Evolutionary conservation across 768 basidiomycete species (phyloP), one percentile per base, ranked within the genome.

Genomic region (Suillus occidentalis): DNA sequence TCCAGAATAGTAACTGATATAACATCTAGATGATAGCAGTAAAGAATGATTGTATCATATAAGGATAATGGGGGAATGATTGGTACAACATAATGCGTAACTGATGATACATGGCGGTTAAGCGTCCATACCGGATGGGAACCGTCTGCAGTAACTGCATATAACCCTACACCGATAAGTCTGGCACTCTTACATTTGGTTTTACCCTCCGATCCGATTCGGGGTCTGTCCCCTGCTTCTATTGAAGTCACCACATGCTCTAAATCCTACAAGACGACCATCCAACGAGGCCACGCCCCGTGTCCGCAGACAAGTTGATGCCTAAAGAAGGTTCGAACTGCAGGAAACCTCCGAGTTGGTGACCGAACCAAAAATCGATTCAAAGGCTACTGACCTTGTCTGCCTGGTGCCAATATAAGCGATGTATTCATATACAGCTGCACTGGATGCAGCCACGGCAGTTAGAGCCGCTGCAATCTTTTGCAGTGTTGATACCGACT

Each of bases 391-490:
- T 63, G 6, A 76, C 75, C 75, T 62, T 14, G 67, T 39, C 67
- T 61, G 36, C 8, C 36, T 66, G 14, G 68, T 52, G 39, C 69
- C 64, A 1, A 55, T 36, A 57, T 36, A 70, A 7, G 61, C 59
- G n/a, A 76, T 49, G n/a, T 76, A 61, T 28, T 72, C 71, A 49
- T 76, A 76, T 0, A 76, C 67, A 25, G 72, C 75, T 34, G 76
- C 76, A 12, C 75, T 65, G 16, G 75, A 77, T 18, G 75, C 76
- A 16, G 75, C 75, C 52, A 76, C 67, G 60, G 76, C 65, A 18
- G 75, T 73, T 43, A 76, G 25, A 2, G 74, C 61, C 1, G 75
- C 64, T 37, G 71, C 75, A 25, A 78, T 56, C 8, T 69, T 72
- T 28, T 64, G 75, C 1, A 77, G 63, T 1, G 70, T 70, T 37